These are phyloP conservation scores for Ampelomyces quisqualis DNA, from an alignment of 2,329 filamentous ascomycete genomes.

Conservation along the genomic window DNA sequence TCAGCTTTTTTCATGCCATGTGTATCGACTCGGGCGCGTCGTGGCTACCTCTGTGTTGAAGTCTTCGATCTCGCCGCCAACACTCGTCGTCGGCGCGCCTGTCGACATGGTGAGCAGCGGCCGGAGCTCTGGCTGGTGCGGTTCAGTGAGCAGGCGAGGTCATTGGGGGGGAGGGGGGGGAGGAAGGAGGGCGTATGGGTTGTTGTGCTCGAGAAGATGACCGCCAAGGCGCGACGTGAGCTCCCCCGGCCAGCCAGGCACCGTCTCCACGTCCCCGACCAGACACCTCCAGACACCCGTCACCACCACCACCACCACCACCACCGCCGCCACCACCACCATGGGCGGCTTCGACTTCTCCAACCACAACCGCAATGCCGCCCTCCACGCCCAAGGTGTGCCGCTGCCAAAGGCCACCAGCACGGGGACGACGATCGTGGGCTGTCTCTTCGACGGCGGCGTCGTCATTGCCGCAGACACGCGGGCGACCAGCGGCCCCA, in stretches of 20 bases:
- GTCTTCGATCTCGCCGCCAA: conserved; percentile 69
- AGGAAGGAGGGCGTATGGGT: conserved; percentile 18
- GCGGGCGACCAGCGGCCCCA: conserved; percentile 92
- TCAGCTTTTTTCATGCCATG: conserved; percentile 12
- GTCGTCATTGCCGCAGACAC: conserved; percentile 99
- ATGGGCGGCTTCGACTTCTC: conserved; percentile 87
- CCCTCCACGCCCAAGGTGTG: conserved; percentile 89
- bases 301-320: neutral
- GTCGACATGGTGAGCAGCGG: conserved; percentile 53
- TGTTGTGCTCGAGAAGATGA: too few species aligned
- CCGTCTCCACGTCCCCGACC: neutral
- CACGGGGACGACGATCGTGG: conserved; percentile 98
- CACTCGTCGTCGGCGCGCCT: conserved; percentile 47
- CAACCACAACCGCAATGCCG: conserved; percentile 99
- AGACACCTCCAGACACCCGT: neutral
- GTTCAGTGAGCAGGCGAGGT: conserved; percentile 21
- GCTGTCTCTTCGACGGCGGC: conserved; percentile 92
- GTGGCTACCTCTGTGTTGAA: conserved; percentile 74
- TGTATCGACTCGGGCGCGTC: neutral
- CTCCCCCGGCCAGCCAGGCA: neutral
- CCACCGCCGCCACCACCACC: conserved; percentile 38
- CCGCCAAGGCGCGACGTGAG: neutral
- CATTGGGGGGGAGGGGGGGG: conserved; percentile 39
- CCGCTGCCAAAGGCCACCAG: conserved; percentile 96
- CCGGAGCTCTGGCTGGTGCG: too few species aligned